Conservation (phyloP, 192 early-diverging fungal genomes). For the Spinellus fusiger region DNA sequence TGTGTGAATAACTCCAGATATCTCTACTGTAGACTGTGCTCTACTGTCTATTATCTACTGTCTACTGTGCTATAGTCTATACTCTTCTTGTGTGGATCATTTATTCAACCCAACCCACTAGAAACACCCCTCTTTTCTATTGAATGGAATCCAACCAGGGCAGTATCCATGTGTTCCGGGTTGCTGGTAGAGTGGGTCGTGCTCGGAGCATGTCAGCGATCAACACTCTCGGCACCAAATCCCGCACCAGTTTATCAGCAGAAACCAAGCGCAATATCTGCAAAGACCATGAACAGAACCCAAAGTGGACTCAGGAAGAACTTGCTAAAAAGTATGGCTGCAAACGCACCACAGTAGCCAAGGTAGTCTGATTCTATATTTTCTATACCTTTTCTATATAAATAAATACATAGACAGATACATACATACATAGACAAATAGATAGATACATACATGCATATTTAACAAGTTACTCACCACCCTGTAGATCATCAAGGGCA, state of each 20-base stretch:
- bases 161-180: conserved; percentile 17
- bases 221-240: background rate
- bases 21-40: too few relatives aligned
- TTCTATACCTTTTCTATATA: background rate
- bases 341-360: conserved; percentile 15
- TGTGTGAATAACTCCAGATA: too few relatives aligned
- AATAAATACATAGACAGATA: background rate
- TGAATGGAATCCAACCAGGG: background rate
- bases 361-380: background rate
- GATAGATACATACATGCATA: background rate
- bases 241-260: conserved; percentile 10
- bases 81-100: background rate
- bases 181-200: background rate
- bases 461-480: background rate
- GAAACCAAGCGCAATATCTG: conserved; percentile 15
- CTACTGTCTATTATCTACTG: background rate
- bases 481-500: conserved; percentile 9
- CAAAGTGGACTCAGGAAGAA: conserved; percentile 11
- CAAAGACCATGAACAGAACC: conserved; percentile 10
- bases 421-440: background rate
- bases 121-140: background rate
- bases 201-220: background rate
- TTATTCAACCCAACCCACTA: background rate
- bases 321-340: conserved; percentile 15
- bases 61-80: background rate